phyloP scores from a whole-genome alignment of 2,329 filamentous ascomycete genomes.

The Pezicula neosporulosa region DNA sequence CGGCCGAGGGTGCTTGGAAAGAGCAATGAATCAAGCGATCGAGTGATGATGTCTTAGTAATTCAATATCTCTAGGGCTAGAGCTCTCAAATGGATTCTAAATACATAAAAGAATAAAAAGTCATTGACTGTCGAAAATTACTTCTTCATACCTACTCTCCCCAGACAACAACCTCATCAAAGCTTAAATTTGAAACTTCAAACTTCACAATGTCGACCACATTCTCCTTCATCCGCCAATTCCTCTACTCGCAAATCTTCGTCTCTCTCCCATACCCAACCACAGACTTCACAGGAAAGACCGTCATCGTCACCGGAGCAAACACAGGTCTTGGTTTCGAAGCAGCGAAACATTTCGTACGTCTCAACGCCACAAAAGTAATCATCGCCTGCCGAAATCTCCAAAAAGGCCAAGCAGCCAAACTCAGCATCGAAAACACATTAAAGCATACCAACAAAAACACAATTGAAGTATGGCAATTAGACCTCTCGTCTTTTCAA shows the following conservation, averaged over 20 bases:
- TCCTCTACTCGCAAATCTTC: constrained; percentile 5
- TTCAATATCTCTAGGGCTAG: too few species aligned
- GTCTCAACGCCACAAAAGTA: constrained; percentile 31
- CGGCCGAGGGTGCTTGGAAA: too few species aligned
- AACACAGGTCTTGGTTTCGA: constrained; percentile 37
- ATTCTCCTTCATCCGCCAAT: neutral
- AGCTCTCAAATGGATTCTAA: too few species aligned
- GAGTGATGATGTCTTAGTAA: too few species aligned
- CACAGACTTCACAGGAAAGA: constrained; percentile 15
- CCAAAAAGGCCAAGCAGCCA: constrained; percentile 31
- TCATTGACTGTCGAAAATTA: too few species aligned
- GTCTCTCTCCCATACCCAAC: constrained; percentile 19
- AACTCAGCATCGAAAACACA: constrained; percentile 23
- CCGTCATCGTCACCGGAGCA: constrained; percentile 35
- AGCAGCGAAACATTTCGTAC: constrained; percentile 31
- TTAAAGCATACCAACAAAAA: neutral
- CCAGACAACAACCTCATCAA: too few species aligned
- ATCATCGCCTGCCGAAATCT: constrained; percentile 34
- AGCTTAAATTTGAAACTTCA: too few species aligned
- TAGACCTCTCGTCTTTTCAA: constrained; percentile 9
- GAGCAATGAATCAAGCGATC: too few species aligned
- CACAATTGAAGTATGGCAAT: constrained; percentile 7
- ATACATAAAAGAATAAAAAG: too few species aligned
- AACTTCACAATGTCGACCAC: neutral
- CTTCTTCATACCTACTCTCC: too few species aligned